Base-by-base conservation (phyloP, 108 stramenopile genomes). In the Skeletonema costatum region DNA sequence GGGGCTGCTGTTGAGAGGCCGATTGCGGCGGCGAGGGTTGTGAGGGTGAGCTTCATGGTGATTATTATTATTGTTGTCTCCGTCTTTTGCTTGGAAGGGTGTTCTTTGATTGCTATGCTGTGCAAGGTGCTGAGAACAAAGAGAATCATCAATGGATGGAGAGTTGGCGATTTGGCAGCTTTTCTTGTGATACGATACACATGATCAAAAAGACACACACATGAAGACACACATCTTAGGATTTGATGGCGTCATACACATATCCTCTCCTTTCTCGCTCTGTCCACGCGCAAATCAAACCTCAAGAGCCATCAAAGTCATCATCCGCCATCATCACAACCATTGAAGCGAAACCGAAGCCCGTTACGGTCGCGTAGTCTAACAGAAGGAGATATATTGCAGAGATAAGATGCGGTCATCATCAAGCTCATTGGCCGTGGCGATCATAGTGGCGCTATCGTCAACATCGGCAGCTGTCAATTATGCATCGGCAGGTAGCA, bases 11-110 rank as follows among this genome's bases (percentile, higher is more conserved):
- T 29, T 25, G 69, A 60, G 29, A 58, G 32, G 71, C 56, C 63
- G 69, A 64, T 6, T 35, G 5, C 17, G 66, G 73, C 66, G 53
- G 74, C 33, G 68, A 75, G 70, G 3, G 74, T 36, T 13, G 68
- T 17, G 10, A 16, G 0, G 48, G 14, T 42, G 60, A 76, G 60
- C 30, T 61, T 76, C 75, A 76, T 76, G 32, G 13, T 75, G 30
- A 17, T 12, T 29, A 32, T 75, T 29, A 32, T 75, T 56, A 21
- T 65, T 65, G 62, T n/a, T 11, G 51, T 1, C 35, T 5, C 35
- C 35, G 35, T 36, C 6, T 36, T 6, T 36, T 4, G 44, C 11
- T 11, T 46, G 44, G 11, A 11, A 14, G 44, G 7, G 44, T 46
- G 44, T 46, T 46, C 9, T 46, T 0, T 25, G 25, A 25, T 25